Base-by-base conservation (phyloP, 2,329 filamentous ascomycete genomes). In the Hypoxylon rubiginosum region DNA sequence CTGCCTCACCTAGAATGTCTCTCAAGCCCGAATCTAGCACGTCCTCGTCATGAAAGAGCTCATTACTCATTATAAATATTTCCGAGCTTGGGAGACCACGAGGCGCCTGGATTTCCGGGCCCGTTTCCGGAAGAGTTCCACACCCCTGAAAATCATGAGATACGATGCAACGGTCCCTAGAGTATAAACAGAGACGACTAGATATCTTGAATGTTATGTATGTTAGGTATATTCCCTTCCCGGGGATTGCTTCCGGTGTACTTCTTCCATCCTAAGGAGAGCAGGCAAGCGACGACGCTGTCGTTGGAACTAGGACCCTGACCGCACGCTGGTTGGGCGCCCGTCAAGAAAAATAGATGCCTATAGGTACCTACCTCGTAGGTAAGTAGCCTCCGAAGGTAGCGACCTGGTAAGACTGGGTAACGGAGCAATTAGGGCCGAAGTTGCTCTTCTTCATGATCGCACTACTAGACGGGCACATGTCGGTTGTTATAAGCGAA, bases 391-490 rank as follows among this genome's bases (percentile, higher is more conserved):
- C 34, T 21, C 13, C 28, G n/a, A 24, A 46, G 19, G 21, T 48
- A 17, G 4, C 15, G 39, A 43, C 39, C 15, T 48, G 11, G 43
- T 9, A 30, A 21, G 5, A 32, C 49, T 53, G 48, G 43, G 48
- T 39, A 48, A 17, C 43, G 54, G 60, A 58, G 50, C 32, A 58
- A 48, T 53, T 54, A 48, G 54, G 49, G 24, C 53, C 53, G 54
- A 54, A 11, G 21, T 30, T 32, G 30, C 13, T 17, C n/a, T 58
- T 8, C 46, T 48, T 41, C 28, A 17, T 55, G 36, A 45, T 43
- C 46, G 34, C 39, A 36, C 6, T 36, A 48, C 43, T 60, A 28
- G 45, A 48, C 21, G 50, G 15, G 49, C 28, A 43, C n/a, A 49
- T 53, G 13, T 32, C 41, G 58, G 39, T 54, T 45, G n/a, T 56